These are phyloP conservation scores for Scleroderma citrinum DNA, from an alignment of 768 basidiomycete genomes.

Conservation along the genomic window DNA sequence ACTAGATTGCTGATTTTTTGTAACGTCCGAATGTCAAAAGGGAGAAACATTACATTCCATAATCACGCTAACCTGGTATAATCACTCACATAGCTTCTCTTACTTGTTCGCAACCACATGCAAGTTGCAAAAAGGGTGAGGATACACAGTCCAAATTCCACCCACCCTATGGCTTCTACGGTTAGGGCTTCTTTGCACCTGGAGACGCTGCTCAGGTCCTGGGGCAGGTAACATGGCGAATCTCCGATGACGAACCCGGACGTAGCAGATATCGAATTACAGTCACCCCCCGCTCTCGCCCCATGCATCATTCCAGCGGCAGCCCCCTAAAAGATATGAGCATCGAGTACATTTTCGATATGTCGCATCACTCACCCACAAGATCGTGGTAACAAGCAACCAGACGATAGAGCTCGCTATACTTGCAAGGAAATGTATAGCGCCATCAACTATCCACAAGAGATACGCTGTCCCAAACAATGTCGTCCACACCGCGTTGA, in stretches of 20 bases:
- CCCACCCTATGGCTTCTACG: conserved; percentile 72
- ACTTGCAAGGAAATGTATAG: conserved; percentile 63
- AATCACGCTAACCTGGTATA: conserved; percentile 38
- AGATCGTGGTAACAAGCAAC: conserved; percentile 53
- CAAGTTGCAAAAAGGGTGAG: conserved; percentile 52
- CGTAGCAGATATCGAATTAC: conserved; percentile 41
- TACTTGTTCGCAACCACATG: conserved; percentile 40
- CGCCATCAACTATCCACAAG: conserved; percentile 63
- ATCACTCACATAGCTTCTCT: conserved; percentile 36
- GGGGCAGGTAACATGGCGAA: conserved; percentile 18
- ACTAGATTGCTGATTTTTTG: conserved; percentile 29
- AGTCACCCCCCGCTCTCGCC: conserved; percentile 56
- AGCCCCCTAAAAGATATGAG: conserved; percentile 42
- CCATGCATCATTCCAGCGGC: conserved; percentile 63
- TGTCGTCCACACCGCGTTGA: conserved; percentile 71
- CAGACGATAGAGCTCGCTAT: conserved; percentile 74
- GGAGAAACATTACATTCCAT: conserved; percentile 17
- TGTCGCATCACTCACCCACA: conserved; percentile 62
- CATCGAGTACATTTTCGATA: neutral
- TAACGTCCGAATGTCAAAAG: conserved; percentile 6
- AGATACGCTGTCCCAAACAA: conserved; percentile 66
- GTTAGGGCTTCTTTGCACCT: conserved; percentile 71
- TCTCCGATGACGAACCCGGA: conserved; percentile 21
- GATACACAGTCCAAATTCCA: conserved; percentile 59
- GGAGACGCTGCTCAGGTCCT: conserved; percentile 17